These are phyloP conservation scores for Pichia sp. DNA, from an alignment of 1,139 yeast genomes.

Conservation along the genomic window DNA sequence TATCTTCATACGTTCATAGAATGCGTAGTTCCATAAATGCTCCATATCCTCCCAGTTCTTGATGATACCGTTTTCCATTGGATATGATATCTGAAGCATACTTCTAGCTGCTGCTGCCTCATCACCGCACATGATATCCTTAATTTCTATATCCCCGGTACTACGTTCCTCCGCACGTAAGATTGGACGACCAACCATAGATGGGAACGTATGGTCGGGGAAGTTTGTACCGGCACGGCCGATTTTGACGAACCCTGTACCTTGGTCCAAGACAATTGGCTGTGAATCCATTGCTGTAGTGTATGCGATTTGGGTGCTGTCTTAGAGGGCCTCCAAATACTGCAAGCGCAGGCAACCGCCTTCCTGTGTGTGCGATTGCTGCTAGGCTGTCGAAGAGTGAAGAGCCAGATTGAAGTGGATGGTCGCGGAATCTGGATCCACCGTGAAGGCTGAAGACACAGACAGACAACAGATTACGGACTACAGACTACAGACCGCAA, in stretches of 20 bases:
- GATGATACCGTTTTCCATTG: constrained; percentile 98
- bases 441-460: too few relatives aligned
- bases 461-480: too few relatives aligned
- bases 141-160: constrained; percentile 50
- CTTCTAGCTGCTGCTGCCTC: constrained; percentile 92
- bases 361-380: too few relatives aligned
- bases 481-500: too few relatives aligned
- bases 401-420: too few relatives aligned
- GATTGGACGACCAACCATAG: constrained; percentile 97
- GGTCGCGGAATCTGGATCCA: too few relatives aligned
- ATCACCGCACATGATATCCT: constrained; percentile 96
- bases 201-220: constrained; percentile 98
- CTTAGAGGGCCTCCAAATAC: too few relatives aligned
- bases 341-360: too few relatives aligned
- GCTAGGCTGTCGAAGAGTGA: too few relatives aligned
- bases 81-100: constrained; percentile 84
- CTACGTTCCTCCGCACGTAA: constrained; percentile 90
- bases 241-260: constrained; percentile 94
- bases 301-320: not conserved
- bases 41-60: constrained; percentile 99
- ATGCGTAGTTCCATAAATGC: constrained; percentile 96
- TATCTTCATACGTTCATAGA: constrained; percentile 80
- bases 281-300: constrained; percentile 1
- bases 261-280: constrained; percentile 84
- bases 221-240: constrained; percentile 97